A percentile compares a stretch with the other conserved stretches of the same genome.
Conservation (phyloP, 148 eudicot species). For the Euryodendron excelsum region DNA sequence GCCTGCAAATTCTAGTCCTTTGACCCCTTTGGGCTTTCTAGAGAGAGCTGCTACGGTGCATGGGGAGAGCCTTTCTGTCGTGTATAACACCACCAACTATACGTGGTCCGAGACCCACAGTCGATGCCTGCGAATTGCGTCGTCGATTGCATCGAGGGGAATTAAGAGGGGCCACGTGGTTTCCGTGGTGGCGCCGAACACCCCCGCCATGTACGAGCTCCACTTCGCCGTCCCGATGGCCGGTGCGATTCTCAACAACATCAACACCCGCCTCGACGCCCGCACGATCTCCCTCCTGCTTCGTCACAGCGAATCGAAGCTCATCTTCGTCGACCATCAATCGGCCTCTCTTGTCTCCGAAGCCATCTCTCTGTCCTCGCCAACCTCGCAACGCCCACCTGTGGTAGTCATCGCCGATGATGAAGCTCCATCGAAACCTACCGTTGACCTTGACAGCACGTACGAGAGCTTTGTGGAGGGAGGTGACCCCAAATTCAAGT, state of each 20-base stretch:
- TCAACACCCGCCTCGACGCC: slow-evolving; percentile 44
- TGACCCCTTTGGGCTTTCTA: slow-evolving; percentile 55
- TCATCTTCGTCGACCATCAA: slow-evolving; percentile 32
- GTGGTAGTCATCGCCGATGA: slow-evolving; percentile 9
- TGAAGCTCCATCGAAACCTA: slow-evolving; percentile 14
- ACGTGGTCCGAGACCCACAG: slow-evolving; percentile 61
- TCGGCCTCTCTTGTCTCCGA: slow-evolving; percentile 14
- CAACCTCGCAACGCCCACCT: not conserved
- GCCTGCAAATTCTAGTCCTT: slow-evolving; percentile 53
- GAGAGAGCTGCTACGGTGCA: slow-evolving; percentile 62
- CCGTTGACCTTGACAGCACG: not conserved
- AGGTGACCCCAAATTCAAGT: slow-evolving; percentile 30
- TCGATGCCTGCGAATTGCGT: slow-evolving; percentile 59
- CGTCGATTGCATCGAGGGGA: slow-evolving; percentile 30
- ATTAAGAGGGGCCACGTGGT: slow-evolving; percentile 32
- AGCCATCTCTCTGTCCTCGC: slow-evolving; percentile 28
- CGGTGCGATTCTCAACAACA: slow-evolving; percentile 37
- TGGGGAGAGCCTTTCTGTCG: slow-evolving; percentile 53
- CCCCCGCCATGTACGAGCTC: slow-evolving; percentile 52
- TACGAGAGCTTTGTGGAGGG: slow-evolving; percentile 28
- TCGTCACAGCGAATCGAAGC: slow-evolving; percentile 32
- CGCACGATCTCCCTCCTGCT: slow-evolving; percentile 33
- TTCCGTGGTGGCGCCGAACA: slow-evolving; percentile 45
- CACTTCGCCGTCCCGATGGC: slow-evolving; percentile 49
- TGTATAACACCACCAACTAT: slow-evolving; percentile 39